A percentile compares a stretch with the other conserved stretches of the same genome.
Conservation (phyloP, 805 yeast species). For the Myxozyma vanderwaltii region DNA sequence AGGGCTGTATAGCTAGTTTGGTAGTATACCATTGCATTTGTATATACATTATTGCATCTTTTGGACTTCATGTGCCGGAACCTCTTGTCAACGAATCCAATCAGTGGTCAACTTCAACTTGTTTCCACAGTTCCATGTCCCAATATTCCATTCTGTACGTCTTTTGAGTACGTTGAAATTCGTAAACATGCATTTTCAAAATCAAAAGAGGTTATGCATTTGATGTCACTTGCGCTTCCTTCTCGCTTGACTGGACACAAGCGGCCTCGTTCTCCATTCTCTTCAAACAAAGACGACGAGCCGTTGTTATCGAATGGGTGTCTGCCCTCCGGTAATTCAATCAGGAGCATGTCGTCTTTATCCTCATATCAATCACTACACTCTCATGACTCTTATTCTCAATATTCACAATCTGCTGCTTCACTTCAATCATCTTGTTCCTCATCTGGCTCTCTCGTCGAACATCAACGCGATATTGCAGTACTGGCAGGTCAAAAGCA, state of each 20-base stretch:
- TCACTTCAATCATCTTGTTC: neutral
- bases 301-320: neutral
- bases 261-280: neutral
- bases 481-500: constrained; percentile 1
- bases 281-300: neutral
- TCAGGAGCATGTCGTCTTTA: neutral
- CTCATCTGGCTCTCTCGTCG: neutral
- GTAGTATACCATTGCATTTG: neutral
- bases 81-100: constrained; percentile 4
- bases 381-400: neutral
- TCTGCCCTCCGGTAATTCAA: neutral
- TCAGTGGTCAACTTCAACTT: constrained; percentile 2
- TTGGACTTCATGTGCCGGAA: constrained; percentile 14
- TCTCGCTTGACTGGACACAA: neutral
- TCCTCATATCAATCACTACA: too few relatives aligned
- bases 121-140: constrained; percentile 18
- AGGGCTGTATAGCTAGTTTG: too few relatives aligned
- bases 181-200: neutral
- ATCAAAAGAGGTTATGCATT: neutral
- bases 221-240: neutral
- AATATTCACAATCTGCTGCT: neutral
- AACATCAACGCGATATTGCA: constrained; percentile 2
- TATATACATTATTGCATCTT: neutral
- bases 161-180: constrained; percentile 9
- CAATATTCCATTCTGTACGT: constrained; percentile 14